Evolutionary conservation across 2,329 filamentous ascomycete genomes (phyloP).

Genomic region (Parastagonospora avenae): DNA sequence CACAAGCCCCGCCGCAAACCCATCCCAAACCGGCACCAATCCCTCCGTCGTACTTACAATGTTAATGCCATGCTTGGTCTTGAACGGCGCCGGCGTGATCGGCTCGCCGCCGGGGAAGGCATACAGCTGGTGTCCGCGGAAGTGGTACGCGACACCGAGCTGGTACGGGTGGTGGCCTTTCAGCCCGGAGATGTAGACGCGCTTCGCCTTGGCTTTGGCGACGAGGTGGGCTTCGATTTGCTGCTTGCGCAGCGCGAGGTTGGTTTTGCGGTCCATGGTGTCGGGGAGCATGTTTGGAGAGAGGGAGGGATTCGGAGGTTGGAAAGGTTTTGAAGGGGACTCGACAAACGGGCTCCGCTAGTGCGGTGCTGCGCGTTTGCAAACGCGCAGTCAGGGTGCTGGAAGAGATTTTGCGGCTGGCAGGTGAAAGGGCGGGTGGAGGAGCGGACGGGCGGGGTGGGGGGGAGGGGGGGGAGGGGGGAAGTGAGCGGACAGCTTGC

Average conservation of each 20-base stretch:
- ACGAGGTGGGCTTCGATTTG: neutral
- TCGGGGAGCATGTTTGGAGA: too few relatives aligned
- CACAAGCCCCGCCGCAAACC: neutral
- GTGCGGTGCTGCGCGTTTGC: too few relatives aligned
- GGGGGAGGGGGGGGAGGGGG: too few relatives aligned
- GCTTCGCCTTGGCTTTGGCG: slow-evolving; percentile 12
- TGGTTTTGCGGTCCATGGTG: too few relatives aligned
- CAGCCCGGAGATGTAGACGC: slow-evolving; percentile 34
- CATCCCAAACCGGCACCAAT: slow-evolving; percentile 16
- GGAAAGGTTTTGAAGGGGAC: too few relatives aligned
- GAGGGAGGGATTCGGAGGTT: too few relatives aligned
- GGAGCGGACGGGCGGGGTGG: too few relatives aligned
- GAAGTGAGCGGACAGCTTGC: too few relatives aligned
- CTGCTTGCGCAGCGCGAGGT: neutral
- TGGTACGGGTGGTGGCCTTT: slow-evolving; percentile 25
- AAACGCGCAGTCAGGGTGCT: too few relatives aligned
- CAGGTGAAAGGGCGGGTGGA: too few relatives aligned
- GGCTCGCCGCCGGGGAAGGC: slow-evolving; percentile 16
- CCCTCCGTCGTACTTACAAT: slow-evolving; percentile 13
- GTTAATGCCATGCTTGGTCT: slow-evolving; percentile 23
- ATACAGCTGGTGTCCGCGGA: slow-evolving; percentile 39
- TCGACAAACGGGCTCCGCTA: too few relatives aligned
- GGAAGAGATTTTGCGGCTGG: too few relatives aligned
- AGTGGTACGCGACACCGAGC: slow-evolving; percentile 33
- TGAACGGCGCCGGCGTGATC: slow-evolving; percentile 25